Evolutionary conservation across 805 yeast genomes (phyloP), one percentile per base, ranked within the genome.

Genomic region (Sporopachydermia quercuum): DNA sequence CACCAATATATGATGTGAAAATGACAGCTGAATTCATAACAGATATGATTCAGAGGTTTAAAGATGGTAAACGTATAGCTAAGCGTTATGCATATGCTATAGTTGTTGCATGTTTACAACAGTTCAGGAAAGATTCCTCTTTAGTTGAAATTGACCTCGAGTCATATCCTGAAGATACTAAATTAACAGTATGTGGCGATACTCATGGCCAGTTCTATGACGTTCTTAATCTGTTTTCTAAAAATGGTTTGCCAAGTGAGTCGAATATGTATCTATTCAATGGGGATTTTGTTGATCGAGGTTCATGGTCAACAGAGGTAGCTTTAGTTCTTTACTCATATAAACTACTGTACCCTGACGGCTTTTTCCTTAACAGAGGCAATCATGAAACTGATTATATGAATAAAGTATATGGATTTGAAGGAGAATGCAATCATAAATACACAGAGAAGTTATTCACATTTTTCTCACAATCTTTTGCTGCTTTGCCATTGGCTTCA

Each of bases 271-370:
- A 83, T 54, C 60, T 91, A 37, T 89, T 91, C 65, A 91, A 91
- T 53, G 98, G 98, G 36, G 98, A 91, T 60, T 89, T 91, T 60
- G 98, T 91, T 3, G 98, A 91, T 57, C 70, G 98, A 53, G 98
- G 98, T 4, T 82, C 94, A 14, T 89, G 98, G 97, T 85, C 96
- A 3, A 83, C 94, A 54, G 98, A 91, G 56, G 94, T 91, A 37
- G 96, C 96, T 2, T 61, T 91, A 37, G 64, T 80, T 19, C 67
- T 84, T 35, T 86, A 82, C 56, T 68, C 78, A 8, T 70, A 83
- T 57, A 91, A 91, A 60, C 64, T 86, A 27, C 58, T 79, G 23
- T 79, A 70, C 51, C 98, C 98, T 13, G 52, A 61, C 2, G 66
- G 70, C 36, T 57, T 89, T 36, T 86, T 62, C 59, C 57, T 91